These are phyloP conservation scores for Crithidia brevicula DNA, from an alignment of 208 protist species.

Conservation along the genomic window DNA sequence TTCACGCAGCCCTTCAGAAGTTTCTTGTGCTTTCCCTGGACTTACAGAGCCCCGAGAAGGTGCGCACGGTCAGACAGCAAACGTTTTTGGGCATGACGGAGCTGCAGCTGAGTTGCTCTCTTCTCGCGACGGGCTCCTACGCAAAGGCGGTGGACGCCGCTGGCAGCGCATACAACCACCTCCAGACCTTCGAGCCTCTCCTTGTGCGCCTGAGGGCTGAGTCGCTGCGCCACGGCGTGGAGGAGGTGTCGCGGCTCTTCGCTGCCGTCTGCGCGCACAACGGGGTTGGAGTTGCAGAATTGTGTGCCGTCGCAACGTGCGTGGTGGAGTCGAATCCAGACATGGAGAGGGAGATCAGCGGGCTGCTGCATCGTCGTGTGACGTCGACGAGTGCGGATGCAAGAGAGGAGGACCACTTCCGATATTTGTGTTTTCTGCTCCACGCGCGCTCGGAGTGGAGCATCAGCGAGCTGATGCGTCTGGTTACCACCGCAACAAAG, in stretches of 20 bases:
- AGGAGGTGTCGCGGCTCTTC: conserved; percentile 6
- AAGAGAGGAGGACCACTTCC: conserved; percentile 5
- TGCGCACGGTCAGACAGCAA: conserved; percentile 9
- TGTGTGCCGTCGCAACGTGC: conserved; percentile 30
- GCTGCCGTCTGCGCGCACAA: background rate
- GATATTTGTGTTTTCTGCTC: conserved; percentile 25
- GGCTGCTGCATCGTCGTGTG: conserved; percentile 10
- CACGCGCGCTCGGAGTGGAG: conserved; percentile 23
- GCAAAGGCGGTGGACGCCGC: conserved; percentile 9
- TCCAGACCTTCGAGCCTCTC: conserved; percentile 41
- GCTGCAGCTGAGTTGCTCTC: conserved; percentile 36
- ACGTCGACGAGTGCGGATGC: background rate
- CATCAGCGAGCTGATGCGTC: conserved; percentile 12
- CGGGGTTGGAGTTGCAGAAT: conserved; percentile 11
- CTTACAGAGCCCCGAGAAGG: conserved; percentile 7
- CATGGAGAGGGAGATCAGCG: conserved; percentile 7
- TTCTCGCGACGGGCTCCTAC: conserved; percentile 23
- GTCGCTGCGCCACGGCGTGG: conserved; percentile 6
- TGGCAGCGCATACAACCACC: conserved; percentile 6
- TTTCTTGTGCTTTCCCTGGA: conserved; percentile 38
- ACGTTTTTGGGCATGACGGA: conserved; percentile 36
- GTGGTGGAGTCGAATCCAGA: conserved; percentile 20
- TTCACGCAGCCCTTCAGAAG: conserved; percentile 6
- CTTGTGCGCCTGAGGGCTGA: conserved; percentile 27
- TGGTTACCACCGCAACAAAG: background rate